Conservation (phyloP, 441 rosid species). For the Erodium texanum region DNA sequence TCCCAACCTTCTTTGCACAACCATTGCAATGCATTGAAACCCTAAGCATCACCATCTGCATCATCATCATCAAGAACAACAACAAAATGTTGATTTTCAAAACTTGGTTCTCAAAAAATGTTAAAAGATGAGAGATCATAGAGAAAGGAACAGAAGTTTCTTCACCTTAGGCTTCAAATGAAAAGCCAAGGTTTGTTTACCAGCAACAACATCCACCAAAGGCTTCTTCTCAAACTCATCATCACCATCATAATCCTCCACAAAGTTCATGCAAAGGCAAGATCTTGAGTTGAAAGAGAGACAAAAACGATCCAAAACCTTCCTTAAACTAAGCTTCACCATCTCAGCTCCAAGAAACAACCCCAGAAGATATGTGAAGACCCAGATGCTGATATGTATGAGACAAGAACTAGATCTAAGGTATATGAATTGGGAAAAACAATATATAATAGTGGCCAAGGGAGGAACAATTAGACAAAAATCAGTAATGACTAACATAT, state of each 20-base stretch:
- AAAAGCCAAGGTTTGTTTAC: constrained; percentile 65
- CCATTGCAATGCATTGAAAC: constrained; percentile 91
- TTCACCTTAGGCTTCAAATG: constrained; percentile 90
- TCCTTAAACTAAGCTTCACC: constrained; percentile 62
- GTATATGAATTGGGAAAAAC: too few relatives aligned
- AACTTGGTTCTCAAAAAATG: too few relatives aligned
- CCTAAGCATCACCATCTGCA: constrained; percentile 68
- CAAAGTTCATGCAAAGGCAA: constrained; percentile 38
- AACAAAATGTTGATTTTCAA: too few relatives aligned
- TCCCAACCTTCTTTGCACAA: constrained; percentile 85
- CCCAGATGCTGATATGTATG: too few relatives aligned
- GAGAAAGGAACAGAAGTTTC: background rate
- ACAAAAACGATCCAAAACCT: constrained; percentile 54
- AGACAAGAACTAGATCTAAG: background rate
- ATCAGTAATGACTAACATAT: too few relatives aligned
- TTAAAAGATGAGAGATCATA: background rate
- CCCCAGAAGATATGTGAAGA: too few relatives aligned
- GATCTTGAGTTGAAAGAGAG: constrained; percentile 45
- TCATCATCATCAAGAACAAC: too few relatives aligned
- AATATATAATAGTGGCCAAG: too few relatives aligned
- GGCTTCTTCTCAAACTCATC: constrained; percentile 38
- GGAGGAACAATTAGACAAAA: too few relatives aligned
- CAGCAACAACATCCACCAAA: constrained; percentile 44
- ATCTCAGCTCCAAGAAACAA: constrained; percentile 20
- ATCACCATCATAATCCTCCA: constrained; percentile 17